Evolutionary conservation across 495 filamentous ascomycete species (phyloP).

Genomic region (Talaromyces nanjingensis): DNA sequence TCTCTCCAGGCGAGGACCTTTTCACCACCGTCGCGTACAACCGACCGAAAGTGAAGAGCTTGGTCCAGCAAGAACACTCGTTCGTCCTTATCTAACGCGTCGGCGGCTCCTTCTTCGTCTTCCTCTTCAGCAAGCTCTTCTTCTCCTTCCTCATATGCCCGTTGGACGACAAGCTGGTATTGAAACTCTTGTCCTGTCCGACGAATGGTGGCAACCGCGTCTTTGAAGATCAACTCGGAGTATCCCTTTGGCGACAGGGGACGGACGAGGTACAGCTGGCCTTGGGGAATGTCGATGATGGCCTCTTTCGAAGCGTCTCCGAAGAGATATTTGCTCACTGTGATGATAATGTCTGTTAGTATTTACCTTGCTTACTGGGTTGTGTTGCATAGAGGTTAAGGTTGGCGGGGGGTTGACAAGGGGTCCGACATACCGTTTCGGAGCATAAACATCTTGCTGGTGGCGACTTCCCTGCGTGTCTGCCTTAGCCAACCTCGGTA

Average conservation of each 20-base stretch:
- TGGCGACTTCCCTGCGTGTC: conserved; percentile 23
- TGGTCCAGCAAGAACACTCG: conserved; percentile 95
- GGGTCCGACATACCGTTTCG: conserved; percentile 49
- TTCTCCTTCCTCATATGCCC: conserved; percentile 96
- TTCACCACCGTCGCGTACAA: conserved; percentile 67
- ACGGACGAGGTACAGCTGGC: conserved; percentile 94
- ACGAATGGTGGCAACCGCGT: conserved; percentile 85
- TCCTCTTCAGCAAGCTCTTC: conserved; percentile 82
- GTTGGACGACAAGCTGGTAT: conserved; percentile 92
- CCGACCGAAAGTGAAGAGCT: conserved; percentile 76
- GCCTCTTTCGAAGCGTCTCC: conserved; percentile 88
- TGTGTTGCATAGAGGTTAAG: conserved; percentile 13
- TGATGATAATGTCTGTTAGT: conserved; percentile 14
- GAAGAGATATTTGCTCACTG: conserved; percentile 89
- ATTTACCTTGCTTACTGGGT: not conserved
- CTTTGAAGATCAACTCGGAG: conserved; percentile 97
- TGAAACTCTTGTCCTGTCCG: conserved; percentile 90
- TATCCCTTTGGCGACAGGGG: conserved; percentile 94
- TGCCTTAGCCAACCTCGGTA: not conserved
- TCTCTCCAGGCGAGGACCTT: conserved; percentile 92
- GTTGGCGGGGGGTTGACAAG: conserved; percentile 18
- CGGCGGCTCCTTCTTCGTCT: conserved; percentile 68
- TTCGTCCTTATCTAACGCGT: conserved; percentile 78
- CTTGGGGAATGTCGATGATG: conserved; percentile 88
- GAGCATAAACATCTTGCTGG: conserved; percentile 61